Evolutionary conservation across 441 rosid genomes (phyloP), one percentile per base, ranked within the genome.

Genomic region (Theobroma grandiflorum): DNA sequence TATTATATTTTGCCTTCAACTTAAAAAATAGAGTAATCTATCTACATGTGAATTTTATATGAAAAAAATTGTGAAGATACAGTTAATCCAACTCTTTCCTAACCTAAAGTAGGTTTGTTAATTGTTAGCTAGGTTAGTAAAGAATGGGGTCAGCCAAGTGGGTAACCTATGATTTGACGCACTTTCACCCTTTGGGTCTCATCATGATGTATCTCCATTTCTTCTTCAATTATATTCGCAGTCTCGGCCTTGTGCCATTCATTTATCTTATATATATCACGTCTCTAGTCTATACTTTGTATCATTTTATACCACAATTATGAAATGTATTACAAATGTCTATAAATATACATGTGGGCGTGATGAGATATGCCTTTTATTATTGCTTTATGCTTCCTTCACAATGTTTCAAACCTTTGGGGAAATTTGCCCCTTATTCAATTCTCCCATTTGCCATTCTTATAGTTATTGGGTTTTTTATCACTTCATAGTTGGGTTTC

Each of bases 121-220:
- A 45, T 12, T 22, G 9, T 26, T 20, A 22, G 55, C 12, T 69
- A 45, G 72, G 16, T 42, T 42, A n/a, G 9, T 9, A 8, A 53
- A 55, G 18, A 20, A 79, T 73, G 76, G 79, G 81, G 55, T 67
- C 81, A 45, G 52, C 50, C 55, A 3, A 65, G 63, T 38, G 76
- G 76, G 80, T 62, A 75, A 49, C 79, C 16, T 73, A 82, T 84
- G 78, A 83, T 83, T 66, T 74, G 38, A 52, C 40, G 49, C 87
- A 76, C 80, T 62, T 72, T 14, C 72, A 58, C 26, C 5, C 55
- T 72, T 72, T 59, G 83, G 64, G 18, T 70, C 47, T 71, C 72
- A 84, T 84, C 84, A 87, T 84, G 80, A 26, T 26, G 1, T 26
- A 33, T 74, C 68, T 77, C 74, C 62, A 22, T 75, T 72, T 61